Conservation (phyloP, 768 basidiomycete species). For the Naganishia onofrii region DNA sequence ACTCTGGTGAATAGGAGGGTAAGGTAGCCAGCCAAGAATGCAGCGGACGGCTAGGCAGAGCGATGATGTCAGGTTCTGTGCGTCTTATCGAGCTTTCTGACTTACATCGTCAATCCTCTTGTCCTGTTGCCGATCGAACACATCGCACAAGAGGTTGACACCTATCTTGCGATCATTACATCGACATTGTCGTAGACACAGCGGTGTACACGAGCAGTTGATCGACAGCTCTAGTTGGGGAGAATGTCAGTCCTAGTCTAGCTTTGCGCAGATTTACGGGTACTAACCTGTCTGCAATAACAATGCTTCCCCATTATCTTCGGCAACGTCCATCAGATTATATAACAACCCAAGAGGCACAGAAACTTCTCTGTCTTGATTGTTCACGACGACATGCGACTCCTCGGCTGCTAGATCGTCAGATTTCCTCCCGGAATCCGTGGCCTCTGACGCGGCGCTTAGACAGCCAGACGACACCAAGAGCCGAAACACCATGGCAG, state of each 20-base stretch:
- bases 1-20: conserved; percentile 28
- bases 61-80: neutral
- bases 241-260: too few species aligned
- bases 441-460: neutral
- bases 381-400: neutral
- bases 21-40: conserved; percentile 31
- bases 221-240: neutral
- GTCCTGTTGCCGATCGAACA: conserved; percentile 20
- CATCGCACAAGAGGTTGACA: conserved; percentile 12
- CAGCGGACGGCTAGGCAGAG: conserved; percentile 22
- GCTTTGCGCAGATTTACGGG: neutral
- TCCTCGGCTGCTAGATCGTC: neutral
- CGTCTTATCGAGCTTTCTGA: neutral
- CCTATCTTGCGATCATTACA: conserved; percentile 13
- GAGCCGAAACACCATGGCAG: conserved; percentile 3
- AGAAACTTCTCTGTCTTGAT: neutral
- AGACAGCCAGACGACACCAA: neutral
- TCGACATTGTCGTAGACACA: conserved; percentile 23
- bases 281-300: conserved; percentile 10
- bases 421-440: conserved; percentile 8
- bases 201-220: conserved; percentile 2
- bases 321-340: conserved; percentile 16
- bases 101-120: conserved; percentile 21
- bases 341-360: conserved; percentile 11
- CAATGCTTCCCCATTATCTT: neutral